Conservation (phyloP, 2,329 filamentous ascomycete genomes). For the Pseudopithomyces chartarum region DNA sequence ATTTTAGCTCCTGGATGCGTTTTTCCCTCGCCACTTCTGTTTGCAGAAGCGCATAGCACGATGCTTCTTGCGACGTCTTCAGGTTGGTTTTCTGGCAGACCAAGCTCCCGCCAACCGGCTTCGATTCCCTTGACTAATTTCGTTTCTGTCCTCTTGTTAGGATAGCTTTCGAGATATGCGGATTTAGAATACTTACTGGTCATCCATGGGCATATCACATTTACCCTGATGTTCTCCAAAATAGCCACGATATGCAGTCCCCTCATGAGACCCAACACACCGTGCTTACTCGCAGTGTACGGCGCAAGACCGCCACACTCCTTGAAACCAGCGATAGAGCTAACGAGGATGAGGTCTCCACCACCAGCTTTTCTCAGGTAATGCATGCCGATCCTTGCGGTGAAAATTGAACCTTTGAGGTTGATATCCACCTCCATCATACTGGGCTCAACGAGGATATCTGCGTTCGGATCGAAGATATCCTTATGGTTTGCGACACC, state of each 20-base stretch:
- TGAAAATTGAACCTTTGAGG: constrained; percentile 24
- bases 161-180: neutral
- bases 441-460: constrained; percentile 21
- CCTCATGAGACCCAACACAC: constrained; percentile 29
- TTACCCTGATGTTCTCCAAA: constrained; percentile 21
- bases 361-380: constrained; percentile 22
- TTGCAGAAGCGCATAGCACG: constrained; percentile 24
- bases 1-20: constrained; percentile 20
- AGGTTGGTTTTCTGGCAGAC: constrained; percentile 25
- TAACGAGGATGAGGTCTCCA: constrained; percentile 24
- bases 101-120: constrained; percentile 18
- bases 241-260: constrained; percentile 20
- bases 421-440: constrained; percentile 28
- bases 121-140: constrained; percentile 24
- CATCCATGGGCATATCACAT: constrained; percentile 34
- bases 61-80: constrained; percentile 28
- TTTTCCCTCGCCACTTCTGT: constrained; percentile 15
- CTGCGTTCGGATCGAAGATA: constrained; percentile 16
- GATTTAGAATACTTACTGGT: constrained; percentile 21
- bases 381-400: constrained; percentile 27
- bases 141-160: constrained; percentile 9
- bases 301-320: constrained; percentile 23
- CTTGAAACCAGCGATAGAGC: constrained; percentile 27
- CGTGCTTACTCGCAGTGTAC: constrained; percentile 31
- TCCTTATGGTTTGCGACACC: constrained; percentile 23